A percentile compares a stretch with the other conserved stretches of the same genome.
Conservation (phyloP, 441 rosid species). For the Adansonia madagascariensis region DNA sequence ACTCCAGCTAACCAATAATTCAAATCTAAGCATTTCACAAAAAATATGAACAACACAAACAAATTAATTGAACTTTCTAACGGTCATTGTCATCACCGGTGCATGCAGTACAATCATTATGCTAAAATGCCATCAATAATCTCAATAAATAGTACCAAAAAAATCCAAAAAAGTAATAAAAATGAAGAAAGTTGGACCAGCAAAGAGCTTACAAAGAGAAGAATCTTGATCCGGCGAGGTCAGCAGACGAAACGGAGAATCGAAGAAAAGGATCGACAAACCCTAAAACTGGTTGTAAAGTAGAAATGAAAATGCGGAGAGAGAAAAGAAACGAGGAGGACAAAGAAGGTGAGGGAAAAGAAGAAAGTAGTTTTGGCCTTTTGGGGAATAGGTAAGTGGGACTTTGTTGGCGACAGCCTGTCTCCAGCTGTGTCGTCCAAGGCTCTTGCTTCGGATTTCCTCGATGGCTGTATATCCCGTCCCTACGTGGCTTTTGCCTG, state of each 20-base stretch:
- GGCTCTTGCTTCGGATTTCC: slow-evolving; percentile 45
- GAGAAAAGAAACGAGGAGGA: slow-evolving; percentile 26
- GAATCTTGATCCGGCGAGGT: slow-evolving; percentile 61
- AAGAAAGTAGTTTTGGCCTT: slow-evolving; percentile 38
- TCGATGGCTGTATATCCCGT: slow-evolving; percentile 18
- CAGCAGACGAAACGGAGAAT: slow-evolving; percentile 33
- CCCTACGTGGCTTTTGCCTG: slow-evolving; percentile 45
- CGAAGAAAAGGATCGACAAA: slow-evolving; percentile 43
- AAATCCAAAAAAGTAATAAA: not conserved
- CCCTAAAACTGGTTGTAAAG: slow-evolving; percentile 41
- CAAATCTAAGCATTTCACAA: slow-evolving; percentile 24
- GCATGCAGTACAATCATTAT: slow-evolving; percentile 1
- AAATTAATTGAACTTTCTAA: not conserved
- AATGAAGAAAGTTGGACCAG: slow-evolving; percentile 26
- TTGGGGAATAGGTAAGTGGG: slow-evolving; percentile 66
- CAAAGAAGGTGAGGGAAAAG: slow-evolving; percentile 25
- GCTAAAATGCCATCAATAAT: not conserved
- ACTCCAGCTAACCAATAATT: slow-evolving; percentile 1
- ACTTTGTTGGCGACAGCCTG: slow-evolving; percentile 99
- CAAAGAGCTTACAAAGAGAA: slow-evolving; percentile 60
- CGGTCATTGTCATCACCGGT: not conserved
- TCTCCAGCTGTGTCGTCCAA: slow-evolving; percentile 87
- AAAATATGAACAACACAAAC: not conserved
- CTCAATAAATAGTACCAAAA: not conserved
- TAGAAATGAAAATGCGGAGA: slow-evolving; percentile 24